Evolutionary conservation across 371 early-diverging fungal genomes (phyloP), one percentile per base, ranked within the genome.

Genomic region (Mortierella sp.): DNA sequence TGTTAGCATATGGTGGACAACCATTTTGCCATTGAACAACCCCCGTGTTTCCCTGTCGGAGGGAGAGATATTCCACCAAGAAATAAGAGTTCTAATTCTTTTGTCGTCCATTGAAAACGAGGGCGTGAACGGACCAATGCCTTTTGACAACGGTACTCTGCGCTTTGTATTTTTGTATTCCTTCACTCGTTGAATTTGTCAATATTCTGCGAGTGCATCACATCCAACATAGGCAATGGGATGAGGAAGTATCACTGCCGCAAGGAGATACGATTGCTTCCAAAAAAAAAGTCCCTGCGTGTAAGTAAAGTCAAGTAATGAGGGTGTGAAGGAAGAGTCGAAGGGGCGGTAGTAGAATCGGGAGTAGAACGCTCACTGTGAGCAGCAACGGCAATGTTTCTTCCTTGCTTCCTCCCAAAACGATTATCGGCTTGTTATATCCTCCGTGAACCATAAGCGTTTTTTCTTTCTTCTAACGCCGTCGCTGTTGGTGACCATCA

Each of bases 341-440:
- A 51, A 29, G 4, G 24, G 35, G 10, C 24, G 41, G n/a, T 4
- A 41, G 68, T 68, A 41, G 68, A 41, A 68, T 68, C 43, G 74
- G 56, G 76, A 70, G 70, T 32, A 21, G 68, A n/a, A 41, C 21
- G 68, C 35, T 65, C 75, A 60, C 32, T 29, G 68, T 68, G 68
- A 68, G 41, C 68, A 68, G 41, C 38, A 68, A 32, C 72, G 29
- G 32, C 72, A 24, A 41, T 74, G 27, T 55, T 55, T 74, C 43
- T 18, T 27, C 74, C n/a, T 43, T 41, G 6, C 44, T 27, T 21
- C 44, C 3, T 72, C 14, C 48, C 32, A 21, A 72, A 24, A 18
- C 18, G 49, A 29, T 72, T n/a, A n/a, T 41, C 7, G 12, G 51
- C 21, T 74, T 6, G 16, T 21, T 68, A 21, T 68, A 4, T 68